phyloP scores from a whole-genome alignment of 495 filamentous ascomycete species.

The Penicillium simplicissimum region DNA sequence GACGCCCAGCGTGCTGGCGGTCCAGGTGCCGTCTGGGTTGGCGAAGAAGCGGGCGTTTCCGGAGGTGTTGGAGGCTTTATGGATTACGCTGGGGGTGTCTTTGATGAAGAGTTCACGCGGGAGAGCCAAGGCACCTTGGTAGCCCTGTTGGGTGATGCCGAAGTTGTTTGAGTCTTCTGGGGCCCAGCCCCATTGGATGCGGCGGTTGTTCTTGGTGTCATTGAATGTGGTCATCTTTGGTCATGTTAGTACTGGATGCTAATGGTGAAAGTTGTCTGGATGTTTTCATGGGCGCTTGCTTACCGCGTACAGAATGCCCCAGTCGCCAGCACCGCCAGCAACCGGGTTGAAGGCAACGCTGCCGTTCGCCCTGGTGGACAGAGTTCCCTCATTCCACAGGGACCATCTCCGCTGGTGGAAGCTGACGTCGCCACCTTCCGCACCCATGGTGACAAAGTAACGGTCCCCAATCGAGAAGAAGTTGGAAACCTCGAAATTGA shows the following conservation, averaged over 20 bases:
- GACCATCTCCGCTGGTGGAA: conserved; percentile 22
- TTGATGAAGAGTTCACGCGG: conserved; percentile 22
- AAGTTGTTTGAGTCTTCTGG: conserved; percentile 20
- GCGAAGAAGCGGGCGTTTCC: conserved; percentile 16
- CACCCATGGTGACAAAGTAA: conserved; percentile 23
- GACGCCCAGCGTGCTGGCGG: conserved; percentile 20
- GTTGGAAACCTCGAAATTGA: conserved; percentile 23
- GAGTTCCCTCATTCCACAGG: conserved; percentile 19
- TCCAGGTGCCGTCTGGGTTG: conserved; percentile 16
- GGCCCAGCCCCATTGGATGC: conserved; percentile 23
- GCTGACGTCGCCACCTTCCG: conserved; percentile 19
- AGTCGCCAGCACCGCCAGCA: conserved; percentile 20
- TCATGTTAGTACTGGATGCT: not conserved
- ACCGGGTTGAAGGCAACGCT: conserved; percentile 19
- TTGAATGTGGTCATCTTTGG: conserved; percentile 6
- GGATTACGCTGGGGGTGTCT: conserved; percentile 10
- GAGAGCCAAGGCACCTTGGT: conserved; percentile 15
- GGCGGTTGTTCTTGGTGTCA: conserved; percentile 23
- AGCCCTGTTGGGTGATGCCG: conserved; percentile 19
- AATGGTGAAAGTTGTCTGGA: too few relatives aligned
- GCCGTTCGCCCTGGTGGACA: conserved; percentile 17
- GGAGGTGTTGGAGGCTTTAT: not conserved
- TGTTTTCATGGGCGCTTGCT: not conserved
- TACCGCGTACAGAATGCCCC: conserved; percentile 21
- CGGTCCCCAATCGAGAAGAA: conserved; percentile 19